Evolutionary conservation across 2,329 filamentous ascomycete genomes (phyloP).

Genomic region (Verruconis gallopava): DNA sequence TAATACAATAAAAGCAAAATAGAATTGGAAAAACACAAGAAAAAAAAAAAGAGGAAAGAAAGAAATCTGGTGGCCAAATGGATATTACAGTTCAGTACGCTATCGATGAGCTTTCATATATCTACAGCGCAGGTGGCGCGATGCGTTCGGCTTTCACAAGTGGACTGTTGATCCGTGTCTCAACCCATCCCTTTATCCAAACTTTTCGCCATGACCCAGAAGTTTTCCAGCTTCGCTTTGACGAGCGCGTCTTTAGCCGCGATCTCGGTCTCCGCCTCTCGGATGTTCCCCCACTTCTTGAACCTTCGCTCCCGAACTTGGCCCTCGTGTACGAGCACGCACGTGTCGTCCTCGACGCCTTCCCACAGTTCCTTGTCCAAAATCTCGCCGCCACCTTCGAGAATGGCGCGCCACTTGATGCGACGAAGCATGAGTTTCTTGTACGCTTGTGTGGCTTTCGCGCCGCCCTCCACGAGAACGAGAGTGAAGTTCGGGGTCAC

Average conservation of each 20-base stretch:
- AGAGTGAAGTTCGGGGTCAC: conserved; percentile 82
- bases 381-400: conserved; percentile 47
- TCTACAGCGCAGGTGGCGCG: no score
- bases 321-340: conserved; percentile 79
- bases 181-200: background rate
- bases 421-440: conserved; percentile 89
- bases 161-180: no score
- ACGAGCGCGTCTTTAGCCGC: conserved; percentile 71
- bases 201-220: conserved; percentile 80
- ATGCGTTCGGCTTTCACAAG: no score
- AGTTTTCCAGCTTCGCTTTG: conserved; percentile 82
- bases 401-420: conserved; percentile 90
- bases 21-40: no score
- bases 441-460: conserved; percentile 72
- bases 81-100: no score
- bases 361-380: conserved; percentile 42
- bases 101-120: no score
- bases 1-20: no score
- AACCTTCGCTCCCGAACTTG: conserved; percentile 71
- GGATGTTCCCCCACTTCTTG: conserved; percentile 68
- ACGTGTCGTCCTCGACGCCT: conserved; percentile 71
- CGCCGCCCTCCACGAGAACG: conserved; percentile 88
- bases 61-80: no score
- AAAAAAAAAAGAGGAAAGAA: no score
- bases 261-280: conserved; percentile 84